Percentiles rank a stretch among this genome's conserved stretches.
These are phyloP conservation scores for Fusarium nurragi DNA, from an alignment of 2,329 filamentous ascomycete species.

Conservation along the genomic window DNA sequence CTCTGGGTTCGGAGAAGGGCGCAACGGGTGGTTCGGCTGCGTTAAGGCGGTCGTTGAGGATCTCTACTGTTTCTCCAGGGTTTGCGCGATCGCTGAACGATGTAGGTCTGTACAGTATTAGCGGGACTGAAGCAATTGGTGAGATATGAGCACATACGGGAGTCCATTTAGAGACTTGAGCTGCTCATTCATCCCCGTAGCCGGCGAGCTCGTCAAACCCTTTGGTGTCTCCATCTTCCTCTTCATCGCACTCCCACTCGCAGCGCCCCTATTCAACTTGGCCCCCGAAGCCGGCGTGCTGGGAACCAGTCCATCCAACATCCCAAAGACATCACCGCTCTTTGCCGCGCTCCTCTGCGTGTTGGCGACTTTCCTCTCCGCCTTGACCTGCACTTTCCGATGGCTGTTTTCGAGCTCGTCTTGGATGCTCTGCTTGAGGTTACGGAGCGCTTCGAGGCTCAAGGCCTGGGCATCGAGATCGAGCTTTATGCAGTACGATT, in stretches of 20 bases:
- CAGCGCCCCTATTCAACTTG: constrained; percentile 54
- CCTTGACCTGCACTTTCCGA: constrained; percentile 69
- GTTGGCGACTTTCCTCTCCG: constrained; percentile 68
- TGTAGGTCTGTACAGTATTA: constrained; percentile 36
- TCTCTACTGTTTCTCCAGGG: constrained; percentile 82
- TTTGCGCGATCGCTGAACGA: constrained; percentile 80
- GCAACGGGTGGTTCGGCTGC: constrained; percentile 75
- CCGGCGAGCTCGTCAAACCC: constrained; percentile 48
- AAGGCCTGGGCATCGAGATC: constrained; percentile 77
- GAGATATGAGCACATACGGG: constrained; percentile 39
- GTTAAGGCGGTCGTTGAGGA: constrained; percentile 79
- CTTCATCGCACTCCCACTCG: constrained; percentile 46
- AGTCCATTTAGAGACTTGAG: constrained; percentile 46
- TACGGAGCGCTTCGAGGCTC: constrained; percentile 74
- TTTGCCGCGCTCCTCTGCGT: constrained; percentile 68
- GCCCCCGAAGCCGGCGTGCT: constrained; percentile 63
- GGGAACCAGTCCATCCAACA: constrained; percentile 78
- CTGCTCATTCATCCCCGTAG: constrained; percentile 47
- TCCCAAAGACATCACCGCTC: constrained; percentile 79
- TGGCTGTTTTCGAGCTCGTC: constrained; percentile 83
- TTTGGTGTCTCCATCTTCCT: constrained; percentile 47
- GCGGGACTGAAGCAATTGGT: not conserved
- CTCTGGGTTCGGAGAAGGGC: constrained; percentile 77
- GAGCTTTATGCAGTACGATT: constrained; percentile 97
- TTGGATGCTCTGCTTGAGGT: constrained; percentile 87